phyloP scores from a whole-genome alignment of 2,329 filamentous ascomycete genomes.

The Lojkania enalia region DNA sequence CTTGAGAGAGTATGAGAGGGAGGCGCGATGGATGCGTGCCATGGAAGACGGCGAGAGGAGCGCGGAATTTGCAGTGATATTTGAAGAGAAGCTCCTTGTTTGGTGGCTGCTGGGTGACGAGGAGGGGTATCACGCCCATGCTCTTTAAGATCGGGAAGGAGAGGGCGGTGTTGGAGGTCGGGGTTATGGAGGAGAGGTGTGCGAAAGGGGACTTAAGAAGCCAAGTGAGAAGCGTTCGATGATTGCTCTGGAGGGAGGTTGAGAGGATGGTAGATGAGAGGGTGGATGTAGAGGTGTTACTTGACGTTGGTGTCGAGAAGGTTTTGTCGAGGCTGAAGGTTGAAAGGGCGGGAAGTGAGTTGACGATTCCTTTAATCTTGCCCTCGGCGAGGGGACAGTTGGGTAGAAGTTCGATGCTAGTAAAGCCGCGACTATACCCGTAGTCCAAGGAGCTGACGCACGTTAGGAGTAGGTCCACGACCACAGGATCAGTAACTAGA shows the following conservation, averaged over 20 bases:
- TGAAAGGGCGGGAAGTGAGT: slow-evolving; percentile 1
- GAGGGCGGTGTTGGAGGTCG: neutral
- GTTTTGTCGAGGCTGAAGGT: neutral
- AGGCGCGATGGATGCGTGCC: slow-evolving; percentile 12
- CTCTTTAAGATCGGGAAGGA: neutral
- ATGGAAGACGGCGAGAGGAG: slow-evolving; percentile 11
- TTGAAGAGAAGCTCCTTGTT: slow-evolving; percentile 12
- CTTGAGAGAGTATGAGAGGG: slow-evolving; percentile 9
- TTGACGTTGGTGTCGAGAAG: neutral
- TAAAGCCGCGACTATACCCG: neutral
- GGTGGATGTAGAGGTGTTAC: neutral
- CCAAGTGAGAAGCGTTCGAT: slow-evolving; percentile 3
- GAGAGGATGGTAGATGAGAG: neutral
- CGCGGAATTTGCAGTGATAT: neutral
- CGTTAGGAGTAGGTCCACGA: slow-evolving; percentile 8
- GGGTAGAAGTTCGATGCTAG: slow-evolving; percentile 3
- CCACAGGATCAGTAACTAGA: slow-evolving; percentile 6
- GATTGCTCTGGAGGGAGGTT: neutral
- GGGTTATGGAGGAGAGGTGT: slow-evolving; percentile 3
- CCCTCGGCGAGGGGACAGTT: slow-evolving; percentile 3
- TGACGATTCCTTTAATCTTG: slow-evolving; percentile 1
- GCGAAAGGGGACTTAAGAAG: slow-evolving; percentile 4
- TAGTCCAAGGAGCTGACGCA: slow-evolving; percentile 2
- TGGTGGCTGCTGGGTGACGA: slow-evolving; percentile 9
- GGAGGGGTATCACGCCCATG: slow-evolving; percentile 1